Evolutionary conservation across 2,329 filamentous ascomycete species (phyloP).

Genomic region (Phymatotrichopsis omnivora): DNA sequence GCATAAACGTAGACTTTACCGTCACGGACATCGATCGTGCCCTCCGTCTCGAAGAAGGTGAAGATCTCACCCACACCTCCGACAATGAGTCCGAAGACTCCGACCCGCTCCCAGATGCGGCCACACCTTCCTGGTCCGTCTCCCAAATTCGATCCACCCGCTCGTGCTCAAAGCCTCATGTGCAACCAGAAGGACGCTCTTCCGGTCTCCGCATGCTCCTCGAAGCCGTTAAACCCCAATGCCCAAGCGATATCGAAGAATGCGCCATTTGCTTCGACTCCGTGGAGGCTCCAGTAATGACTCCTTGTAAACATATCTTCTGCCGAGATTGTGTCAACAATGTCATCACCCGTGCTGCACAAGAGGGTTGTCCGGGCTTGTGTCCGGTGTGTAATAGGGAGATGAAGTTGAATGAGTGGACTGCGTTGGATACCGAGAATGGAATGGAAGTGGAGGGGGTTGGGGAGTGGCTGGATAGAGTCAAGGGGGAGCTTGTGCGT

Average conservation of each 20-base stretch:
- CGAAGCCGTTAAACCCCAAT: slow-evolving; percentile 1
- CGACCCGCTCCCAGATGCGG: no score
- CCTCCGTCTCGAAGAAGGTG: neutral
- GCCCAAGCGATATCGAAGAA: slow-evolving; percentile 7
- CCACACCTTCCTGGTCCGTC: no score
- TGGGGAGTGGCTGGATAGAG: neutral
- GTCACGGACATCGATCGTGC: slow-evolving; percentile 12
- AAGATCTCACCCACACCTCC: no score
- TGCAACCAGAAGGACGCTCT: no score
- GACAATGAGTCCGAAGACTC: no score
- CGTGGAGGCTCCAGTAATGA: slow-evolving; percentile 49
- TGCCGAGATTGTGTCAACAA: slow-evolving; percentile 44
- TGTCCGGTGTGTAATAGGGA: slow-evolving; percentile 12
- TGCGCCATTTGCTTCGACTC: slow-evolving; percentile 46
- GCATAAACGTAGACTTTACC: slow-evolving; percentile 10
- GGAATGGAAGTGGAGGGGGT: no score
- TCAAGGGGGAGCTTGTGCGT: slow-evolving; percentile 38
- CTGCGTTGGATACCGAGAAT: neutral
- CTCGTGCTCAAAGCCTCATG: no score
- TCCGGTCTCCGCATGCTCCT: slow-evolving; percentile 13
- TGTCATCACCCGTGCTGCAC: slow-evolving; percentile 5
- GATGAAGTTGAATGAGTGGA: slow-evolving; percentile 3
- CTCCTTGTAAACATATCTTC: slow-evolving; percentile 53
- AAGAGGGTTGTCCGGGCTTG: neutral
- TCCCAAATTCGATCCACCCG: no score